phyloP scores from a whole-genome alignment of 2,329 filamentous ascomycete species.

The Aspergillus felis region DNA sequence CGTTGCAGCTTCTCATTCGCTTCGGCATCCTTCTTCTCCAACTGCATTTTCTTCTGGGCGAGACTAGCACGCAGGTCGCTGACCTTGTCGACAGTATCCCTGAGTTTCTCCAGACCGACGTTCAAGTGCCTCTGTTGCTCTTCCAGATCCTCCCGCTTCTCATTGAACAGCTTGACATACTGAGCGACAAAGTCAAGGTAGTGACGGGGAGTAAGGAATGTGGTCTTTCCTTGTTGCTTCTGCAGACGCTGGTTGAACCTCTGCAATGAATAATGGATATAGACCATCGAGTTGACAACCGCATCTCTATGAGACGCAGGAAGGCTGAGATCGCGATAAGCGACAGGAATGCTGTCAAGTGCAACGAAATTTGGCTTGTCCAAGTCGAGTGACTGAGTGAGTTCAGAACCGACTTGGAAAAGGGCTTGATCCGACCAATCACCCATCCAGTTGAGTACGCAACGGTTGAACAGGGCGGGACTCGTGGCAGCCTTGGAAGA shows the following conservation, averaged over 20 bases:
- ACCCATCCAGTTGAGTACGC: conserved; percentile 98
- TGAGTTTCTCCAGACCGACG: conserved; percentile 93
- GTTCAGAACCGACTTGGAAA: conserved; percentile 93
- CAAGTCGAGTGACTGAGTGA: conserved; percentile 93
- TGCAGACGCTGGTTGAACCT: conserved; percentile 82
- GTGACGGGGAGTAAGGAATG: conserved; percentile 91
- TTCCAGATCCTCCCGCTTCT: conserved; percentile 97
- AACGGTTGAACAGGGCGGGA: conserved; percentile 98
- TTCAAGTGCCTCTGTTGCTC: conserved; percentile 98
- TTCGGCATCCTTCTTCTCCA: conserved; percentile 90
- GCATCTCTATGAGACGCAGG: conserved; percentile 88
- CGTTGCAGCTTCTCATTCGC: conserved; percentile 95
- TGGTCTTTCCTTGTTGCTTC: conserved; percentile 88
- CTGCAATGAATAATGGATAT: conserved; percentile 92
- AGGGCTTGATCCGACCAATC: conserved; percentile 99
- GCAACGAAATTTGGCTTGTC: conserved; percentile 81
- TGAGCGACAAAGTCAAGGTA: conserved; percentile 98
- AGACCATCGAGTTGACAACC: conserved; percentile 97
- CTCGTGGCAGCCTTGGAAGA: conserved; percentile 96
- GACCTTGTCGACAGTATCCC: conserved; percentile 96
- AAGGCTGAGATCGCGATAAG: conserved; percentile 77
- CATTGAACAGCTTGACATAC: conserved; percentile 94
- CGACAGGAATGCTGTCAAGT: conserved; percentile 87
- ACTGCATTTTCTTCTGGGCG: conserved; percentile 87
- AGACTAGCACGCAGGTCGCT: conserved; percentile 85